A percentile compares a stretch with the other conserved stretches of the same genome.
Evolutionary conservation across 2,329 filamentous ascomycete genomes (phyloP).

Genomic region (Blumeriella jaapii): DNA sequence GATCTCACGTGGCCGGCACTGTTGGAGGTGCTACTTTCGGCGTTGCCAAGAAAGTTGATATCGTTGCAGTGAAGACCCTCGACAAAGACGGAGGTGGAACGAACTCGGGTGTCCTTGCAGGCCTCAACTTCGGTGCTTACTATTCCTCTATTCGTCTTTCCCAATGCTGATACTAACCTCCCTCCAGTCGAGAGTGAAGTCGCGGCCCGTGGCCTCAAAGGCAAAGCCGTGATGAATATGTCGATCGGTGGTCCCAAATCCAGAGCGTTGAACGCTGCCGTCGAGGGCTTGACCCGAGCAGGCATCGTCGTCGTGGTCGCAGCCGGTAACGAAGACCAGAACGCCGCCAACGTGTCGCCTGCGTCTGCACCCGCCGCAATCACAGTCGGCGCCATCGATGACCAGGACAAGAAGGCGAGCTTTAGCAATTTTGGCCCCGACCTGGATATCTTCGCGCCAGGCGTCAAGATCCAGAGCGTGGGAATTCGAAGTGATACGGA

Average conservation of each 20-base stretch:
- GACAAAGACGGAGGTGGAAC: constrained; percentile 31
- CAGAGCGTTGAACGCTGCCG: constrained; percentile 36
- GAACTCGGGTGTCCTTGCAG: constrained; percentile 42
- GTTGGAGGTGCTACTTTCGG: constrained; percentile 30
- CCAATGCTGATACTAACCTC: constrained; percentile 22
- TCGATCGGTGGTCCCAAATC: constrained; percentile 37
- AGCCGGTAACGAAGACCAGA: constrained; percentile 38
- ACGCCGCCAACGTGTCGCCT: constrained; percentile 34
- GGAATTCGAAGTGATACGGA: constrained; percentile 33
- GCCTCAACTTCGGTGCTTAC: constrained; percentile 38
- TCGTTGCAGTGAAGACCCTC: constrained; percentile 31
- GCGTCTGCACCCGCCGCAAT: constrained; percentile 37
- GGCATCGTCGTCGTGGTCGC: constrained; percentile 43
- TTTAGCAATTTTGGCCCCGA: constrained; percentile 40
- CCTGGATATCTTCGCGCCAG: constrained; percentile 42
- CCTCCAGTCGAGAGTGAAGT: constrained; percentile 24
- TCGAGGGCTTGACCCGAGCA: constrained; percentile 33
- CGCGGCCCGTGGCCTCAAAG: constrained; percentile 24
- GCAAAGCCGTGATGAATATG: constrained; percentile 40
- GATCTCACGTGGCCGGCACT: constrained; percentile 33
- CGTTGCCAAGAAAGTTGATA: constrained; percentile 28
- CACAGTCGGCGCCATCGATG: constrained; percentile 39
- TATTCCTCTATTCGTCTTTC: constrained; percentile 44
- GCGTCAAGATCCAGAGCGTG: constrained; percentile 34
- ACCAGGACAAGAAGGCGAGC: constrained; percentile 28